These are phyloP conservation scores for Xanthoconium stramineum DNA, from an alignment of 768 basidiomycete genomes.

Conservation along the genomic window DNA sequence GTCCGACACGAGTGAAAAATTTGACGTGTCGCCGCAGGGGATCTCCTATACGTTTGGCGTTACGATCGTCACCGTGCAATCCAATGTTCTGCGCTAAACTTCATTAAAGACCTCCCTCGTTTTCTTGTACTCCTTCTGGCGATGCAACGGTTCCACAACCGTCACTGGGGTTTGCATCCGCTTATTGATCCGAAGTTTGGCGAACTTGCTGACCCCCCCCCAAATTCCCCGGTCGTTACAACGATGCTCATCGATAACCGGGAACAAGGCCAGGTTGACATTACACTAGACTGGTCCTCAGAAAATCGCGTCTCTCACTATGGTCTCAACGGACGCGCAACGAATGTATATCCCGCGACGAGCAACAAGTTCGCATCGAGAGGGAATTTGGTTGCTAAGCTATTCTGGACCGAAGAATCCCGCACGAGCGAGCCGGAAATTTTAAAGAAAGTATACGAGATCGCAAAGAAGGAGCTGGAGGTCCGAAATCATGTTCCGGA, in stretches of 20 bases:
- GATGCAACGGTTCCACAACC: background rate
- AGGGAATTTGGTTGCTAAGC: background rate
- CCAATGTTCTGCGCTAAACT: background rate
- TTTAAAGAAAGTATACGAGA: background rate
- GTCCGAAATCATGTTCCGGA: background rate
- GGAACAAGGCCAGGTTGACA: background rate
- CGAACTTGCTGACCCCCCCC: too few relatives aligned
- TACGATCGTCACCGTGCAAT: conserved; percentile 2
- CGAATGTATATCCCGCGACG: background rate
- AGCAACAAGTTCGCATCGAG: background rate
- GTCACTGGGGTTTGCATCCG: background rate
- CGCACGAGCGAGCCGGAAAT: background rate
- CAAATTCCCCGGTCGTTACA: background rate
- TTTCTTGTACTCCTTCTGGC: too few relatives aligned
- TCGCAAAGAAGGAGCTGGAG: background rate
- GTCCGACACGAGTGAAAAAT: background rate
- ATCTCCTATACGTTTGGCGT: background rate
- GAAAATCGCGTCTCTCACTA: background rate
- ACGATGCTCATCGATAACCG: background rate
- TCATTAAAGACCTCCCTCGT: background rate
- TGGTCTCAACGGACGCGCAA: background rate
- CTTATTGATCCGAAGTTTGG: background rate
- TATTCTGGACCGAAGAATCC: background rate
- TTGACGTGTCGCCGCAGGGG: background rate
- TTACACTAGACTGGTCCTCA: background rate